A percentile compares a stretch with the other conserved stretches of the same genome.
Conservation (phyloP, 192 early-diverging fungal species). For the Chytriomyces confervae region DNA sequence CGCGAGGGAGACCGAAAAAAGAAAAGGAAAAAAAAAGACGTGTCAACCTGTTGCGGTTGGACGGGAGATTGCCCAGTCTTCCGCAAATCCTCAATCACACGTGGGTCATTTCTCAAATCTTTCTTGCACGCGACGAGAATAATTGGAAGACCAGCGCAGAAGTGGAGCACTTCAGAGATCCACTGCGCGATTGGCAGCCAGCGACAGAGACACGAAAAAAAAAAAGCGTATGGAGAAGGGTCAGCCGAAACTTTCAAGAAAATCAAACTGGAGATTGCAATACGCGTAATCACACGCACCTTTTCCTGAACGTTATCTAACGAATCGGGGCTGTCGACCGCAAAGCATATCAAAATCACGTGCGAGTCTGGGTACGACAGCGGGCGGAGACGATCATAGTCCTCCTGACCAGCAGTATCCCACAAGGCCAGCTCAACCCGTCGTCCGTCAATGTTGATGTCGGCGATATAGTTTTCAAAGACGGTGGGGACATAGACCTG, state of each 20-base stretch:
- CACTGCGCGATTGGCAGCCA: constrained; percentile 56
- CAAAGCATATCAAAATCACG: constrained; percentile 93
- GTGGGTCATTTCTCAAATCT: constrained; percentile 83
- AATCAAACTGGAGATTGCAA: too few relatives aligned
- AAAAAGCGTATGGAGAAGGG: neutral
- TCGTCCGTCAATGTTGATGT: constrained; percentile 85
- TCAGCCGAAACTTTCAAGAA: neutral
- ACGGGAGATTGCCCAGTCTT: constrained; percentile 79
- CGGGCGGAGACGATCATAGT: constrained; percentile 92
- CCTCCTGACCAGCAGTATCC: constrained; percentile 98
- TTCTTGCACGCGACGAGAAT: constrained; percentile 87
- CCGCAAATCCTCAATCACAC: constrained; percentile 76
- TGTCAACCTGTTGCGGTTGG: constrained; percentile 65
- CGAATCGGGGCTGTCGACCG: constrained; percentile 76
- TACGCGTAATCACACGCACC: constrained; percentile 32
- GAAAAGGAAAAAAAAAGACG: neutral
- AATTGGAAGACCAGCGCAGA: constrained; percentile 84
- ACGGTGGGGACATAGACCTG: constrained; percentile 63
- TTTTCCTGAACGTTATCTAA: constrained; percentile 81
- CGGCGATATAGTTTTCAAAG: constrained; percentile 92
- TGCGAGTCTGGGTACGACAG: constrained; percentile 91
- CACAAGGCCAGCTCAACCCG: constrained; percentile 88
- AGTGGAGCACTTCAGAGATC: constrained; percentile 87
- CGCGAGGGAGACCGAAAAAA: too few relatives aligned
- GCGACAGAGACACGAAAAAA: neutral